phyloP scores from a whole-genome alignment of 805 yeast genomes.

The Yamadazyma akitaensis region DNA sequence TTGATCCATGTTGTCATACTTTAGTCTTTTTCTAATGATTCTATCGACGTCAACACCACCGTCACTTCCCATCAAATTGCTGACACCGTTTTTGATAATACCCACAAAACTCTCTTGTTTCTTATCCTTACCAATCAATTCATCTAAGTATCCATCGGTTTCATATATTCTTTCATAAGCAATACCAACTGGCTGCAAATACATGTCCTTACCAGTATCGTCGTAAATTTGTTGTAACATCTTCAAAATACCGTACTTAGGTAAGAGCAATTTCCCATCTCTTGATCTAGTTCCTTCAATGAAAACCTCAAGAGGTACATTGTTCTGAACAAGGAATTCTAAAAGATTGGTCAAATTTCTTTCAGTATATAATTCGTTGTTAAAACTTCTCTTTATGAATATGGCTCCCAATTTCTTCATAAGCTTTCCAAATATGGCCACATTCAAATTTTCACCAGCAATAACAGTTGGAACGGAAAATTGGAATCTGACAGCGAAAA shows the following conservation, averaged over 20 bases:
- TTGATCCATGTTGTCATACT: conserved; percentile 9
- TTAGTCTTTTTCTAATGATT: conserved; percentile 7
- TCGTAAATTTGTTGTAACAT: conserved; percentile 46
- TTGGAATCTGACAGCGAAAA: conserved; percentile 51
- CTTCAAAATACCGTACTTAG: conserved; percentile 60
- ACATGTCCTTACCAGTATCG: conserved; percentile 38
- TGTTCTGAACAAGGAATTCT: conserved; percentile 46
- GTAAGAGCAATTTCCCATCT: conserved; percentile 60
- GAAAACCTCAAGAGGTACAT: conserved; percentile 55
- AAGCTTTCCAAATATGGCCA: conserved; percentile 50
- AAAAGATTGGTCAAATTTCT: conserved; percentile 46
- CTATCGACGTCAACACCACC: conserved; percentile 5
- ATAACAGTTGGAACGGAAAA: conserved; percentile 54
- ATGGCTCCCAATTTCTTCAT: conserved; percentile 53
- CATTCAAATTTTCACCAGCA: conserved; percentile 66
- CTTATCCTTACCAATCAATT: conserved; percentile 56
- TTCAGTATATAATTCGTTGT: conserved; percentile 43
- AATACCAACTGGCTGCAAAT: conserved; percentile 53
- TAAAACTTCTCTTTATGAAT: conserved; percentile 51
- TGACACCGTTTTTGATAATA: conserved; percentile 34
- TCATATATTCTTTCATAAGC: conserved; percentile 62
- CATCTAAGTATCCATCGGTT: conserved; percentile 51
- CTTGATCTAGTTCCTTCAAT: conserved; percentile 67
- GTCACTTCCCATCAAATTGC: conserved; percentile 22
- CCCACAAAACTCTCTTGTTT: conserved; percentile 46